Base-by-base conservation (phyloP, 208 protist species). In the Trypanosoma mega region DNA sequence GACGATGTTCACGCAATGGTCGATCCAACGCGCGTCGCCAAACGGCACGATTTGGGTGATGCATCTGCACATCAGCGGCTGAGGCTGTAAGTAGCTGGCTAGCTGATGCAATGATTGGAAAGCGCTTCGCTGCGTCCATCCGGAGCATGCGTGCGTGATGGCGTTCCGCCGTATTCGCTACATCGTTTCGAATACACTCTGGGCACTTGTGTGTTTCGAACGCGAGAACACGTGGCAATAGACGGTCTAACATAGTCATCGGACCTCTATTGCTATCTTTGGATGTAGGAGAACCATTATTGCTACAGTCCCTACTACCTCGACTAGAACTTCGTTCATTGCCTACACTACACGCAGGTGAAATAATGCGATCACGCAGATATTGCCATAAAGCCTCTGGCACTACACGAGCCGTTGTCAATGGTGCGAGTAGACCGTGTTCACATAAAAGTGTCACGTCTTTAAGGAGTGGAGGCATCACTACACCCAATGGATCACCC, bases 11-110 rank as follows among this genome's bases (percentile, higher is more conserved):
- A 29, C 75, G 63, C 45, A 75, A 80, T 23, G 53, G 48, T 14
- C 71, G 61, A 31, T 87, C 72, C 14, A 59, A 37, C 34, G 64
- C 50, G 24, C 76, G 56, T 54, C 77, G 76, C 61, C 80, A 89
- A 44, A 82, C 71, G 8, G 44, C n/a, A 0, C 78, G 63, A 55
- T 93, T 93, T 8, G 86, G 86, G 57, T 93, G 86, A 21, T 80
- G 71, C 4, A 74, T 51, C 16, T 59, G 57, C 43, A 82, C 50
- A n/a, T 62, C 63, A 1, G 44, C 47, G 18, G 34, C 21, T 11
- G 54, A 41, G 5, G 49, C 26, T 0, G 67, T 54, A 5, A 68
- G 67, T 72, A 72, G 3, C 69, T 63, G 5, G 73, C 80, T 11
- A 68, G 78, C 21, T 62, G 63, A 56, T 61, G 76, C 41, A 85